Base-by-base conservation (phyloP, 2,329 filamentous ascomycete genomes). In the Zymoseptoria tritici region DNA sequence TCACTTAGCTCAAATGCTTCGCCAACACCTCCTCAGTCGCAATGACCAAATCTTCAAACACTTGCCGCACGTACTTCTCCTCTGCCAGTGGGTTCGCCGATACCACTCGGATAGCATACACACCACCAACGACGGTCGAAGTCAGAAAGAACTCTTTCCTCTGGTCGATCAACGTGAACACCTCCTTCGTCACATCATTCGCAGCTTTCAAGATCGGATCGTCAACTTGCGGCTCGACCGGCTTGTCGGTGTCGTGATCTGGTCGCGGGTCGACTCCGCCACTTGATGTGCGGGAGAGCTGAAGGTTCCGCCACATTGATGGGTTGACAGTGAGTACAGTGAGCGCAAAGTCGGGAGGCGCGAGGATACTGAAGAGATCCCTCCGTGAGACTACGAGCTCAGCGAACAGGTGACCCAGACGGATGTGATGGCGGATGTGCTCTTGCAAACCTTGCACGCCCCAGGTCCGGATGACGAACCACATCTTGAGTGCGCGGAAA, bases 401-500 rank as follows among this genome's bases (percentile, higher is more conserved):
- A 2, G 85, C 82, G 63, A 97, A 94, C 9, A 79, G 74, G 63
- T 91, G 83, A n/a, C 89, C 90, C 0, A 91, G 76, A 2, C 74
- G 72, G 59, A 96, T 78, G 24, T 88, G 86, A 50, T 83, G 83
- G 36, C 85, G 80, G 63, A 97, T 85, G 68, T 95, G 89, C 4
- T 77, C 81, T 66, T 85, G 86, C 69, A 97, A 75, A 0, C 92
- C 93, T 29, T 81, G 80, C 56, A 95, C 77, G 0, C 93, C 93
- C 71, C 91, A 96, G 51, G 83, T 86, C 52, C 93, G 82, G 68
- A 97, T 78, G 7, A 97, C 91, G 72, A 97, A 97, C 93, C 93
- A 97, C 64, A 96, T 86, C 78, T 97, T 97, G 60, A 97, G 77
- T 2, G 88, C 85, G 61, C 93, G 83, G 81, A 97, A 97, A 16